These are phyloP conservation scores for Viola pubescens DNA, from an alignment of 441 rosid species.

Conservation along the genomic window DNA sequence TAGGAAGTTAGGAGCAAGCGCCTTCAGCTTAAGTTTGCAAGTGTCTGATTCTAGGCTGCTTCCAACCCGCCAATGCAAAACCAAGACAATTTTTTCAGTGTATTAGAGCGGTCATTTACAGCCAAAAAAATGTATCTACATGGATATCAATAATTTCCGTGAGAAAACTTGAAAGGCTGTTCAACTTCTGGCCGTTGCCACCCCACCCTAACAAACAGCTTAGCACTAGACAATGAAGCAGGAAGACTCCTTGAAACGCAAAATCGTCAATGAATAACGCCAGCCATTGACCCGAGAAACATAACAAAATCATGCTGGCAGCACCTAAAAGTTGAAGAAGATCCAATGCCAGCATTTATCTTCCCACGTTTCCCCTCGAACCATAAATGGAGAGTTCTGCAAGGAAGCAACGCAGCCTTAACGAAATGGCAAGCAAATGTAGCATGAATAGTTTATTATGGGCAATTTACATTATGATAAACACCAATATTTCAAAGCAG, in stretches of 20 bases:
- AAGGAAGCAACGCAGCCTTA: constrained; percentile 6
- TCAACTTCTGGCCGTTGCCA: constrained; percentile 15
- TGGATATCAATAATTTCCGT: constrained; percentile 14
- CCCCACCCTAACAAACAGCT: constrained; percentile 9
- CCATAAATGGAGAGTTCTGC: constrained; percentile 17
- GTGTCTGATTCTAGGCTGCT: too few species aligned
- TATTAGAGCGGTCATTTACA: constrained; percentile 22
- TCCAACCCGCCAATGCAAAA: too few species aligned
- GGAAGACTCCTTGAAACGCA: constrained; percentile 16
- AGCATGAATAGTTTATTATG: neutral
- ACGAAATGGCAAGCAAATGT: constrained; percentile 3
- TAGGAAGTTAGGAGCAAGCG: too few species aligned
- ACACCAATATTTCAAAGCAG: too few species aligned
- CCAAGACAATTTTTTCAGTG: neutral
- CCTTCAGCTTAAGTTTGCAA: too few species aligned
- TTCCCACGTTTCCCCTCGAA: constrained; percentile 3
- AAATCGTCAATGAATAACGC: constrained; percentile 9
- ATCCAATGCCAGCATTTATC: constrained; percentile 15
- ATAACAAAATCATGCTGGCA: neutral
- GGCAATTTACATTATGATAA: neutral
- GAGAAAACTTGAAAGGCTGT: constrained; percentile 8
- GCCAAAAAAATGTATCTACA: constrained; percentile 27
- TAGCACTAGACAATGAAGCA: constrained; percentile 5
- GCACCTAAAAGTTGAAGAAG: constrained; percentile 9
- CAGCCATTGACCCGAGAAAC: neutral